Conservation (phyloP, 2,329 filamentous ascomycete species). For the Plenodomus tracheiphilus region DNA sequence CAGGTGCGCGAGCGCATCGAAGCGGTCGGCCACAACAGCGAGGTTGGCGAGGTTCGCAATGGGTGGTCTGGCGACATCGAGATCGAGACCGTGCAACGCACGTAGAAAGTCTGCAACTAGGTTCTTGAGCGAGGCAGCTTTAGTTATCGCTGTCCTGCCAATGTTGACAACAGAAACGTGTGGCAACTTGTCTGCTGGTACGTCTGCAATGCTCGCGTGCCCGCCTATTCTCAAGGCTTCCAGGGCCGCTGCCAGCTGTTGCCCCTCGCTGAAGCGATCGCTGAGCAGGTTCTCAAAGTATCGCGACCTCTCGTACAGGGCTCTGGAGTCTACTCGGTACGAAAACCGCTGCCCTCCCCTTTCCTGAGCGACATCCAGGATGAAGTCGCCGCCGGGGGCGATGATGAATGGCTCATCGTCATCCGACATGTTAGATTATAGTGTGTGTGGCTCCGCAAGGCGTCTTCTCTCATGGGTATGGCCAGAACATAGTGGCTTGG, state of each 20-base stretch:
- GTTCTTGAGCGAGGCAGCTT: slow-evolving; percentile 61
- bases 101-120: slow-evolving; percentile 70
- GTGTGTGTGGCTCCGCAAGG: slow-evolving; percentile 8
- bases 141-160: slow-evolving; percentile 70
- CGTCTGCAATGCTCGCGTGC: slow-evolving; percentile 55
- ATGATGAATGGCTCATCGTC: slow-evolving; percentile 53
- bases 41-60: slow-evolving; percentile 68
- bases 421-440: slow-evolving; percentile 24
- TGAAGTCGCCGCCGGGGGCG: slow-evolving; percentile 62
- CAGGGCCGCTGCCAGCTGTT: slow-evolving; percentile 57
- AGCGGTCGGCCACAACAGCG: slow-evolving; percentile 72
- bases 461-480: slow-evolving; percentile 50
- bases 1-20: slow-evolving; percentile 65
- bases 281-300: slow-evolving; percentile 72
- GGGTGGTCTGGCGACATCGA: slow-evolving; percentile 49
- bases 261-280: slow-evolving; percentile 67
- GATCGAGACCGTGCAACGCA: slow-evolving; percentile 63
- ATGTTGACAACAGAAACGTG: slow-evolving; percentile 67
- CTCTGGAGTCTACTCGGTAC: slow-evolving; percentile 64
- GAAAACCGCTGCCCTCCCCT: slow-evolving; percentile 59
- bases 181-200: slow-evolving; percentile 60
- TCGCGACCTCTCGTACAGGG: slow-evolving; percentile 64
- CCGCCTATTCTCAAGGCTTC: slow-evolving; percentile 51
- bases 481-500: slow-evolving; percentile 52
- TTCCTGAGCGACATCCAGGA: slow-evolving; percentile 69